Evolutionary conservation across 345 rosid species (phyloP).

Genomic region (Pistacia vera): DNA sequence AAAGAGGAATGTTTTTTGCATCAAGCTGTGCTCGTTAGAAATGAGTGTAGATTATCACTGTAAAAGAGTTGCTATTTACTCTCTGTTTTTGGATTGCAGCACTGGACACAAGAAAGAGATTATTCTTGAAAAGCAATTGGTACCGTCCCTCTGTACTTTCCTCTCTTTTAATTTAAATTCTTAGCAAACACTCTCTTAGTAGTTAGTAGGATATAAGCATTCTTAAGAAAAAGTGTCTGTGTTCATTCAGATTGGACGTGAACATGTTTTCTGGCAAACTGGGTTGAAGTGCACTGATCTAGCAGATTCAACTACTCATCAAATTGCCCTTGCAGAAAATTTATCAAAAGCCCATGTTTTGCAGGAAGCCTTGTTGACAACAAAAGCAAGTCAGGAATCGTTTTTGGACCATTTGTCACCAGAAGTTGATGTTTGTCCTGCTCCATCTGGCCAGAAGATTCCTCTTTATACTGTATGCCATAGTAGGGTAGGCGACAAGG

Average conservation of each 20-base stretch:
- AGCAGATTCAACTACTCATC: slow-evolving; percentile 18
- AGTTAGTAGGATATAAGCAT: too few relatives aligned
- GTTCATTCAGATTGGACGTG: slow-evolving; percentile 64
- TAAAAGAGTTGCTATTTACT: background rate
- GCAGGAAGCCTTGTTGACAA: slow-evolving; percentile 17
- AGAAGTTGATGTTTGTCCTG: slow-evolving; percentile 39
- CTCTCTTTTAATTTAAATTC: background rate
- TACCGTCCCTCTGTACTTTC: slow-evolving; percentile 22
- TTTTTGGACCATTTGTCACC: slow-evolving; percentile 9
- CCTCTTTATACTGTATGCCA: slow-evolving; percentile 73
- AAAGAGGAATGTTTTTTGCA: background rate
- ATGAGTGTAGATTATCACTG: background rate
- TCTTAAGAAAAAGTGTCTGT: slow-evolving; percentile 17
- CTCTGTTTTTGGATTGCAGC: slow-evolving; percentile 48
- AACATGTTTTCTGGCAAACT: slow-evolving; percentile 63
- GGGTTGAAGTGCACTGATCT: slow-evolving; percentile 35
- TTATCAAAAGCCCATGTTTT: slow-evolving; percentile 20
- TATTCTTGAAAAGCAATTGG: slow-evolving; percentile 72
- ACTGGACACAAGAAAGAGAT: slow-evolving; percentile 81
- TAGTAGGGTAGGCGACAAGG: slow-evolving; percentile 85
- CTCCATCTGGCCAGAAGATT: slow-evolving; percentile 57
- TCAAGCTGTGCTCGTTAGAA: background rate
- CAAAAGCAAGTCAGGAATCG: slow-evolving; percentile 18
- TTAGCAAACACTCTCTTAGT: background rate
- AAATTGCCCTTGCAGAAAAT: slow-evolving; percentile 20